phyloP scores from a whole-genome alignment of 1,284 basidiomycete species.

The Fomitopsis palustris region DNA sequence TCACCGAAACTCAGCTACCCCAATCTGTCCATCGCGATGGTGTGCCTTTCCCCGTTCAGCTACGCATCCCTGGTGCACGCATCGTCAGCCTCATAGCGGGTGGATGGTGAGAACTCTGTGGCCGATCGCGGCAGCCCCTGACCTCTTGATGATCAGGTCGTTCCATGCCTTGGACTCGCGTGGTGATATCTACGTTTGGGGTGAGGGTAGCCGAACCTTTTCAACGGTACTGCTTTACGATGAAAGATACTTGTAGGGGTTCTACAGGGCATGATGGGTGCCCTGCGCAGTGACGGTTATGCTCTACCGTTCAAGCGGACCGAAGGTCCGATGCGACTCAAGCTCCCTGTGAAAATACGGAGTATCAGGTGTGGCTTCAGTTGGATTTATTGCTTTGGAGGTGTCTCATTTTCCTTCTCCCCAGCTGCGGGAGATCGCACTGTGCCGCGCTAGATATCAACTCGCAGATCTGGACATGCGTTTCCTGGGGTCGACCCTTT shows the following conservation, averaged over 20 bases:
- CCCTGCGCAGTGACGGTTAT: constrained; percentile 52
- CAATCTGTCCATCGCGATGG: constrained; percentile 33
- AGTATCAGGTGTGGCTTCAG: constrained; percentile 52
- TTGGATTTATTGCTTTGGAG: constrained; percentile 1
- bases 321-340: constrained; percentile 48
- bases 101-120: constrained; percentile 59
- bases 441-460: constrained; percentile 59
- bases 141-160: constrained; percentile 45
- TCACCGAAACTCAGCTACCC: constrained; percentile 31
- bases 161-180: constrained; percentile 77
- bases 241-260: constrained; percentile 44
- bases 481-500: constrained; percentile 73
- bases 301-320: constrained; percentile 49
- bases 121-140: background rate
- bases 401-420: background rate
- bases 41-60: constrained; percentile 60
- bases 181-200: constrained; percentile 82
- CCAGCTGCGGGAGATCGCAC: constrained; percentile 73
- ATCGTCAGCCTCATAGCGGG: constrained; percentile 75
- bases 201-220: constrained; percentile 34
- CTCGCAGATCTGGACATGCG: constrained; percentile 65
- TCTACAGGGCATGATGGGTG: constrained; percentile 47
- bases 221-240: background rate
- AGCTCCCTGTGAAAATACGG: constrained; percentile 52
- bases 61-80: constrained; percentile 54